phyloP scores from a whole-genome alignment of 257 asterid species.

The Forsythia viridissima region DNA sequence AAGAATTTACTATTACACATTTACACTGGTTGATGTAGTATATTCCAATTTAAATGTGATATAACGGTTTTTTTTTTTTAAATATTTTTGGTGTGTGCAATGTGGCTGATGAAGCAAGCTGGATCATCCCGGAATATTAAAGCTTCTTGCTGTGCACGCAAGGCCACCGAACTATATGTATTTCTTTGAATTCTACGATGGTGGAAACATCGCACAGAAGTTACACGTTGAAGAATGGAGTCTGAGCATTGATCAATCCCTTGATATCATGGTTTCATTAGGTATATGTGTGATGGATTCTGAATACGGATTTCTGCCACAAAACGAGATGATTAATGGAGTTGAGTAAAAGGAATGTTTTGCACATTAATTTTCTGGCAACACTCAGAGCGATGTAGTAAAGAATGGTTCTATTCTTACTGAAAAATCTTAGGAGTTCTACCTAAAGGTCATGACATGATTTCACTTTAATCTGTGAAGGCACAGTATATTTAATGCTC shows the following conservation, averaged over 20 bases:
- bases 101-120: conserved; percentile 60
- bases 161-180: conserved; percentile 89
- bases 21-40: neutral
- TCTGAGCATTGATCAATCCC: conserved; percentile 56
- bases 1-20: neutral
- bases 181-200: conserved; percentile 71
- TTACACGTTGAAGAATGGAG: conserved; percentile 84
- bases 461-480: neutral
- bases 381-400: neutral
- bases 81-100: conserved; percentile 5
- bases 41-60: neutral
- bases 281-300: conserved; percentile 44
- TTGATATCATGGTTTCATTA: conserved; percentile 48
- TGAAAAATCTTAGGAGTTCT: neutral
- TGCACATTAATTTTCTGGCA: conserved; percentile 7
- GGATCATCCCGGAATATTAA: conserved; percentile 80
- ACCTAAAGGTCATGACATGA: conserved; percentile 1
- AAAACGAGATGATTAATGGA: neutral
- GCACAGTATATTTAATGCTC: neutral
- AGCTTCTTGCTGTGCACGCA: conserved; percentile 89
- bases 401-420: neutral
- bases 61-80: conserved; percentile 5
- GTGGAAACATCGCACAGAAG: conserved; percentile 72
- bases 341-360: neutral
- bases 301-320: neutral